Evolutionary conservation across 2,329 filamentous ascomycete species (phyloP).

Genomic region (Passalora sequoiae): DNA sequence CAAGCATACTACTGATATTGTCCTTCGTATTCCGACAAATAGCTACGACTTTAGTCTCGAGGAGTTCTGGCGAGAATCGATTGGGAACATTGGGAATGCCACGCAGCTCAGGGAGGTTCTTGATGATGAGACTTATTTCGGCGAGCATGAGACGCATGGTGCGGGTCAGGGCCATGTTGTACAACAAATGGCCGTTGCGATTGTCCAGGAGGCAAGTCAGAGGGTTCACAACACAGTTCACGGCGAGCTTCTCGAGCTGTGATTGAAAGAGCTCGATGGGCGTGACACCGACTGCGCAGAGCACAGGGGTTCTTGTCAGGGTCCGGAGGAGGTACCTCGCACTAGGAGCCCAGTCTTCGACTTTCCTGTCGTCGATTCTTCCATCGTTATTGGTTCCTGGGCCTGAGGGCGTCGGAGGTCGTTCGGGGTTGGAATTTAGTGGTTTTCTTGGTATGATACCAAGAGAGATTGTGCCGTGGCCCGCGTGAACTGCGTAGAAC

Average conservation of each 20-base stretch:
- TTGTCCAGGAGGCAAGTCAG: slow-evolving; percentile 74
- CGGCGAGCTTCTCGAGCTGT: slow-evolving; percentile 74
- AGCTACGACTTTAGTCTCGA: slow-evolving; percentile 55
- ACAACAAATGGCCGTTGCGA: slow-evolving; percentile 64
- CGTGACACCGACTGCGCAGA: slow-evolving; percentile 56
- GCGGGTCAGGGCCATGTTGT: slow-evolving; percentile 60
- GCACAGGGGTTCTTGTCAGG: slow-evolving; percentile 56
- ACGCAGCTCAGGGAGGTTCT: slow-evolving; percentile 67
- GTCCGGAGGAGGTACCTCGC: slow-evolving; percentile 60
- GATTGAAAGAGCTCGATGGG: slow-evolving; percentile 60
- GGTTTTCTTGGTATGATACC: slow-evolving; percentile 46
- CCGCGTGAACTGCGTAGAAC: slow-evolving; percentile 54
- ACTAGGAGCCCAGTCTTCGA: slow-evolving; percentile 31
- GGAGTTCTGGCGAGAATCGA: slow-evolving; percentile 56
- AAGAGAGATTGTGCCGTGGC: slow-evolving; percentile 55
- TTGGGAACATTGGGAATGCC: slow-evolving; percentile 55
- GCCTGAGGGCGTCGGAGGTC: slow-evolving; percentile 13
- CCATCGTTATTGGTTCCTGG: slow-evolving; percentile 13
- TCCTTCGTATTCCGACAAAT: slow-evolving; percentile 52
- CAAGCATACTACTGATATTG: slow-evolving; percentile 63
- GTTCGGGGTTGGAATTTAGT: slow-evolving; percentile 12
- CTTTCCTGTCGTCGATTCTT: slow-evolving; percentile 11
- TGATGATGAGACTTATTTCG: slow-evolving; percentile 70
- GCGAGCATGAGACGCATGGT: slow-evolving; percentile 66
- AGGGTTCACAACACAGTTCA: slow-evolving; percentile 73